Evolutionary conservation across 1,284 basidiomycete genomes (phyloP).

Genomic region (Boletus austroedulis): DNA sequence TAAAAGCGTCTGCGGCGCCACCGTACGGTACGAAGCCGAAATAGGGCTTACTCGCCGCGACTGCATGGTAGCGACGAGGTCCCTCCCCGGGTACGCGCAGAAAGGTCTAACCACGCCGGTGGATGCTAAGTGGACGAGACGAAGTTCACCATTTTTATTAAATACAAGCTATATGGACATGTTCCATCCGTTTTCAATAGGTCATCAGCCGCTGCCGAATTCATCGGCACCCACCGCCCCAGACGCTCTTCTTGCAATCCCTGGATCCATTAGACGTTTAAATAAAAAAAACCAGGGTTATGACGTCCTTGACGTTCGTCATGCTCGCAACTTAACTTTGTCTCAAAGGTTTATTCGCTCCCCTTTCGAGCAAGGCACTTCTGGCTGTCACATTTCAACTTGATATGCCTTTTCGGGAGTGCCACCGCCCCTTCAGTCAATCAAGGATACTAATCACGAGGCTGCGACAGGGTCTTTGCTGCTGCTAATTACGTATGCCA

Average conservation of each 20-base stretch:
- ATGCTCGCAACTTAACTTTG: conserved; percentile 30
- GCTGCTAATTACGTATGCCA: conserved; percentile 24
- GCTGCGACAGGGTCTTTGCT: conserved; percentile 20
- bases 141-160: conserved; percentile 1
- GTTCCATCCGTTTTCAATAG: conserved; percentile 5
- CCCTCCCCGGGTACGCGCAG: conserved; percentile 5
- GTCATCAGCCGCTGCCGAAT: conserved; percentile 13
- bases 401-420: conserved; percentile 21
- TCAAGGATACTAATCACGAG: conserved; percentile 19
- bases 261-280: conserved; percentile 16
- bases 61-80: conserved; percentile 16
- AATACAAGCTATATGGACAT: not conserved
- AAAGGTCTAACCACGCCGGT: conserved; percentile 15
- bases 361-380: conserved; percentile 18
- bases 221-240: conserved; percentile 11
- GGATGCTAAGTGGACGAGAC: not conserved
- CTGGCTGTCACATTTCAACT: conserved; percentile 6
- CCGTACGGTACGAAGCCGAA: conserved; percentile 8
- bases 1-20: conserved; percentile 15
- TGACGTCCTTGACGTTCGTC: conserved; percentile 25
- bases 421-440: conserved; percentile 1
- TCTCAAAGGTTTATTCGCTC: conserved; percentile 8
- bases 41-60: conserved; percentile 1
- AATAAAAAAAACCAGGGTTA: conserved; percentile 28
- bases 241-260: conserved; percentile 2